Conservation (phyloP, 1,284 basidiomycete species). For the Heterobasidion occidentale region DNA sequence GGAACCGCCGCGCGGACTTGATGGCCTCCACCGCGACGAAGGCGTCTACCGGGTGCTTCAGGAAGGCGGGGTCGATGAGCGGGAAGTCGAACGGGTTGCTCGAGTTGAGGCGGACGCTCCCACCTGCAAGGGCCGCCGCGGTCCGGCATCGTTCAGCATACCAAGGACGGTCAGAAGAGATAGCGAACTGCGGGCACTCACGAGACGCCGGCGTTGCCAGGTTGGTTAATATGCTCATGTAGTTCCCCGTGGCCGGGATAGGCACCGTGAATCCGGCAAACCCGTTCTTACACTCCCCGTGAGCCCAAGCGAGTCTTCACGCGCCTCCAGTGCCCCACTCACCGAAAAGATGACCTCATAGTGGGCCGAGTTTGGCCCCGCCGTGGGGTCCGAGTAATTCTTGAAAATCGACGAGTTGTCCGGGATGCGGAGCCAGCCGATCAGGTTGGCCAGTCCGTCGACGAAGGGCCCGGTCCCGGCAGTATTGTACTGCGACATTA, state of each 20-base stretch:
- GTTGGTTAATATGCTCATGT: slow-evolving; percentile 12
- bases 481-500: slow-evolving; percentile 9
- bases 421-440: slow-evolving; percentile 19
- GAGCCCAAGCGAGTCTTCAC: slow-evolving; percentile 1
- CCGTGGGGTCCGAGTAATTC: slow-evolving; percentile 23
- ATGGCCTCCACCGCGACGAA: slow-evolving; percentile 9
- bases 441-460: slow-evolving; percentile 6
- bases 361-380: slow-evolving; percentile 20
- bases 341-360: slow-evolving; percentile 10
- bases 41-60: slow-evolving; percentile 12
- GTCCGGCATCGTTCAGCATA: slow-evolving; percentile 6
- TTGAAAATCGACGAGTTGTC: slow-evolving; percentile 21
- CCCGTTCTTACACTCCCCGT: slow-evolving; percentile 3
- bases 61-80: slow-evolving; percentile 15
- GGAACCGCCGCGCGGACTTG: slow-evolving; percentile 7
- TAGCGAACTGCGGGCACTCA: not conserved
- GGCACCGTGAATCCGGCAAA: slow-evolving; percentile 6
- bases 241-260: slow-evolving; percentile 13
- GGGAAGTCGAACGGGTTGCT: slow-evolving; percentile 15
- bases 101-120: slow-evolving; percentile 15
- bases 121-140: slow-evolving; percentile 10
- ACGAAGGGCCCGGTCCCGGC: slow-evolving; percentile 10
- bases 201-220: slow-evolving; percentile 16
- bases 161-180: slow-evolving; percentile 10
- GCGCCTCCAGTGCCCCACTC: not conserved